Evolutionary conservation across 208 protist genomes (phyloP).

Genomic region (Trypanosoma cruzi): DNA sequence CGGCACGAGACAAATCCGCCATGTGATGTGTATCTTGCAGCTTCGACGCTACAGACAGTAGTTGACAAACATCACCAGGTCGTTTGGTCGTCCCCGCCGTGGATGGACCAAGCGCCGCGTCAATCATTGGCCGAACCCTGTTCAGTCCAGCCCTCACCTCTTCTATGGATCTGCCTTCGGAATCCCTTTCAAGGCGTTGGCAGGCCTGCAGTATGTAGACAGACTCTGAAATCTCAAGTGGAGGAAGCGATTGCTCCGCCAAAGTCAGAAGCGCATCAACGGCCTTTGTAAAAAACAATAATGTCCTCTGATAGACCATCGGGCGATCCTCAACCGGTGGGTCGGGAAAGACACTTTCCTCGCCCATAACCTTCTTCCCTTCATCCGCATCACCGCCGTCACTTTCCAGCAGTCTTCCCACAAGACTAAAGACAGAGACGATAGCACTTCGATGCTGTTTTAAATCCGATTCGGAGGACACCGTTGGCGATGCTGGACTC

Average conservation of each 20-base stretch:
- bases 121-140: slow-evolving; percentile 22
- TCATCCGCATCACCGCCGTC: slow-evolving; percentile 9
- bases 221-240: slow-evolving; percentile 28
- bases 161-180: not conserved
- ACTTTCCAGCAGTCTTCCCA: slow-evolving; percentile 42
- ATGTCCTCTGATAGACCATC: not conserved
- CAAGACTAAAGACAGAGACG: slow-evolving; percentile 61
- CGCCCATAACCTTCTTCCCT: not conserved
- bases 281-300: slow-evolving; percentile 19
- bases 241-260: not conserved
- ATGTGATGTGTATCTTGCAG: slow-evolving; percentile 26
- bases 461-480: slow-evolving; percentile 14
- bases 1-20: slow-evolving; percentile 5
- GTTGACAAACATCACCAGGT: slow-evolving; percentile 27
- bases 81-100: slow-evolving; percentile 17
- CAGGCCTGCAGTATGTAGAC: slow-evolving; percentile 23
- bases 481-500: not conserved
- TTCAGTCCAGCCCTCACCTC: slow-evolving; percentile 1
- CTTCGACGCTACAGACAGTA: slow-evolving; percentile 31
- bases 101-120: slow-evolving; percentile 22
- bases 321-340: not conserved
- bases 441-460: slow-evolving; percentile 51
- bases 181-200: slow-evolving; percentile 15
- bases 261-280: slow-evolving; percentile 14
- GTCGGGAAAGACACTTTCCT: not conserved